Conservation (phyloP, 2,329 filamentous ascomycete genomes). For the Diaporthe destruens region DNA sequence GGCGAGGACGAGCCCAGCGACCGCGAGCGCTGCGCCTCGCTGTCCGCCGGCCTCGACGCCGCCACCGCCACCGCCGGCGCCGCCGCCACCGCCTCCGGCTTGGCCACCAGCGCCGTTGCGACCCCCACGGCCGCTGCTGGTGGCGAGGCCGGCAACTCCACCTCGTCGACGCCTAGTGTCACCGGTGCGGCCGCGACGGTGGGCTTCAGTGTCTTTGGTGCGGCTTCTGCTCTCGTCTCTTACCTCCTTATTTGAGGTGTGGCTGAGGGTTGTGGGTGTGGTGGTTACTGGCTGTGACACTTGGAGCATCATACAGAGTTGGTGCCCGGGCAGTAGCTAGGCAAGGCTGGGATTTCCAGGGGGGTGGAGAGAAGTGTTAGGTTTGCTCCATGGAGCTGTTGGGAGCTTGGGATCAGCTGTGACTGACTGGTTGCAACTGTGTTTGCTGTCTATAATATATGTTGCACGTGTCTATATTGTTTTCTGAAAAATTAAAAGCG, state of each 20-base stretch:
- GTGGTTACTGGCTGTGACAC: neutral
- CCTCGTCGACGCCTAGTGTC: neutral
- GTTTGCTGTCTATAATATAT: neutral
- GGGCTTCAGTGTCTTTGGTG: constrained; percentile 20
- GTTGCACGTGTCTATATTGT: neutral
- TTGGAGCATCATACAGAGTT: too few species aligned
- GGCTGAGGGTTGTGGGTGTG: too few species aligned
- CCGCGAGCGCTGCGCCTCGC: constrained; percentile 20
- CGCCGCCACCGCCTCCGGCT: neutral
- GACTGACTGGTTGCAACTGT: neutral
- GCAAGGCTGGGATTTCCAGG: neutral
- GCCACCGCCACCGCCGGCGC: neutral
- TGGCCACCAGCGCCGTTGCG: neutral
- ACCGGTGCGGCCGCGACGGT: constrained; percentile 16
- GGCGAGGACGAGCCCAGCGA: constrained; percentile 21
- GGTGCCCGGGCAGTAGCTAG: too few species aligned
- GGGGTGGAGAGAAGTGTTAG: fast-evolving
- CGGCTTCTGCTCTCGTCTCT: constrained; percentile 22
- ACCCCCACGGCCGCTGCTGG: neutral
- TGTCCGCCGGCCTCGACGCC: constrained; percentile 1
- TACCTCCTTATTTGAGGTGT: constrained; percentile 10
- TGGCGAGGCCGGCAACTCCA: constrained; percentile 9
- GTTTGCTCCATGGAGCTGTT: neutral
- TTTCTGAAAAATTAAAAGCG: neutral
- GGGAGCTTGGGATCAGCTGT: fast-evolving